Conservation (phyloP, 108 stramenopile genomes). For the Cyclotella cryptica region DNA sequence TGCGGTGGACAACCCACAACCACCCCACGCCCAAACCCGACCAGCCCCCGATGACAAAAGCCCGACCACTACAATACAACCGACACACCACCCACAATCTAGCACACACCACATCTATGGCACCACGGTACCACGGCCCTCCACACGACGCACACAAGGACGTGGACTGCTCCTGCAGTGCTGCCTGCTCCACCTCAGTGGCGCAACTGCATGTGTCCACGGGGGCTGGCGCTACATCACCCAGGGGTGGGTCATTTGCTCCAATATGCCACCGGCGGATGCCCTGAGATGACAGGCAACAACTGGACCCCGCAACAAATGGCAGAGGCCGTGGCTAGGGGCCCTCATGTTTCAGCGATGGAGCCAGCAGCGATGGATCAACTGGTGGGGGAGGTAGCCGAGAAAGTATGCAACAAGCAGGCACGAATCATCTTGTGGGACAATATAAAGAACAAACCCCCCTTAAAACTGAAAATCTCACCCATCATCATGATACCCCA, state of each 20-base stretch:
- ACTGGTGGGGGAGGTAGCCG: slow-evolving; percentile 6
- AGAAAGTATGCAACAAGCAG: slow-evolving; percentile 4
- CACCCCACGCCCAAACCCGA: too few relatives aligned
- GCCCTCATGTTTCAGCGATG: slow-evolving; percentile 24
- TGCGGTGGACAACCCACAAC: too few relatives aligned
- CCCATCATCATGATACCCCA: too few relatives aligned
- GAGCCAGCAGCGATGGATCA: slow-evolving; percentile 12
- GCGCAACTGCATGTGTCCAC: slow-evolving; percentile 21
- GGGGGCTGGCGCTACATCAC: slow-evolving; percentile 21
- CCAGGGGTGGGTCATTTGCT: neutral
- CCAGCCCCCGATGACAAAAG: too few relatives aligned
- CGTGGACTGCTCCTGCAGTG: neutral
- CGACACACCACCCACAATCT: too few relatives aligned
- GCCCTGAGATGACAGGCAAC: slow-evolving; percentile 6
- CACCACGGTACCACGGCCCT: neutral
- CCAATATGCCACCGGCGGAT: slow-evolving; percentile 25
- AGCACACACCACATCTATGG: too few relatives aligned
- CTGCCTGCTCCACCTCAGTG: neutral
- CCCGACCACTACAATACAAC: too few relatives aligned
- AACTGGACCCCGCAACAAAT: slow-evolving; percentile 21
- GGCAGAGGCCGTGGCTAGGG: slow-evolving; percentile 9
- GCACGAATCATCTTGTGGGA: slow-evolving; percentile 18
- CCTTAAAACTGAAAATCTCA: too few relatives aligned
- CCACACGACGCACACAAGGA: neutral
- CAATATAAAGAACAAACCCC: too few relatives aligned